Evolutionary conservation across 345 rosid species (phyloP).

Genomic region (Brassica rapa): DNA sequence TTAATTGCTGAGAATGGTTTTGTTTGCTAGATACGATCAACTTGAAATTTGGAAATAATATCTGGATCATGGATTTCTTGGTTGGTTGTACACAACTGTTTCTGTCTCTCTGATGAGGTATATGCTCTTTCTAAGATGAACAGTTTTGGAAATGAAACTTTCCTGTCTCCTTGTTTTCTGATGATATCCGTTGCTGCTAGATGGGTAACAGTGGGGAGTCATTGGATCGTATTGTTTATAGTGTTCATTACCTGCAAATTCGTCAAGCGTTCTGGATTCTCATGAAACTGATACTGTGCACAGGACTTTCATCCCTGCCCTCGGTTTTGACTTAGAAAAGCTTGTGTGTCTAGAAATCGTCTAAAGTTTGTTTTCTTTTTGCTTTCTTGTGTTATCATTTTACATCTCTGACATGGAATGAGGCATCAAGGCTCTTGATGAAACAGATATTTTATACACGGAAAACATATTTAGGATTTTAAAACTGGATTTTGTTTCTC

Average conservation of each 20-base stretch:
- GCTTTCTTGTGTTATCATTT: conserved; percentile 37
- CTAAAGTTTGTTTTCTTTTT: conserved; percentile 42
- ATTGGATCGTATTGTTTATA: conserved; percentile 73
- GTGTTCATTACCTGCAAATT: conserved; percentile 56
- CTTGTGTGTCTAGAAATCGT: conserved; percentile 40
- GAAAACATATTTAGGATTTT: conserved; percentile 59
- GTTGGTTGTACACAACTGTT: conserved; percentile 76
- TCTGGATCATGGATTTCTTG: conserved; percentile 88
- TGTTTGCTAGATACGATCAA: conserved; percentile 73
- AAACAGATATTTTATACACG: conserved; percentile 65
- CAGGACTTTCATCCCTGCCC: conserved; percentile 36
- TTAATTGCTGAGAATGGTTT: conserved; percentile 39
- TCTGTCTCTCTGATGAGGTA: conserved; percentile 83
- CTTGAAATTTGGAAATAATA: conserved; percentile 66
- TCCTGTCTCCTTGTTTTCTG: conserved; percentile 53
- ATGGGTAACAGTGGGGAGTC: conserved; percentile 73
- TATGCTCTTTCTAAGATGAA: conserved; percentile 76
- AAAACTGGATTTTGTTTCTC: conserved; percentile 87
- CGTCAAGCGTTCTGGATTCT: conserved; percentile 61
- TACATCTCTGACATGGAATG: conserved; percentile 77
- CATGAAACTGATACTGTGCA: conserved; percentile 55
- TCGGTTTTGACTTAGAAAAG: conserved; percentile 34
- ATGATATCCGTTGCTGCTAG: conserved; percentile 78
- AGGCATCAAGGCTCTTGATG: conserved; percentile 83
- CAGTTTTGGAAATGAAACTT: conserved; percentile 58